phyloP scores from a whole-genome alignment of 169 alveolate genomes.

The Perkinsus marinus region DNA sequence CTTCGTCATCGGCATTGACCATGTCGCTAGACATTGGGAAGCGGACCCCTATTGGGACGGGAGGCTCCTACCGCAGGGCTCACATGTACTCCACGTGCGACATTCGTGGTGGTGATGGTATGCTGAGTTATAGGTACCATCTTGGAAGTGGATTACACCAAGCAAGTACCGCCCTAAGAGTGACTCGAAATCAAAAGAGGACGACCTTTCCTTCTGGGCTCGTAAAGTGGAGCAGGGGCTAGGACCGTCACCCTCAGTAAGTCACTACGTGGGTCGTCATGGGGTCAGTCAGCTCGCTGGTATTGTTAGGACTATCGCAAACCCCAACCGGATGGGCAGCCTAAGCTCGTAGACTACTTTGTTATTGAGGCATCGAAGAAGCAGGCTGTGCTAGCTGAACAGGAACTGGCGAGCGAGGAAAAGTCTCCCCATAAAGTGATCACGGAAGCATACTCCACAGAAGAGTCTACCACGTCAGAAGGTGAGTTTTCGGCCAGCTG shows the following conservation, averaged over 20 bases:
- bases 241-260: not conserved
- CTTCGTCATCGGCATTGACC: not conserved
- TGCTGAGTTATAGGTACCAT: not conserved
- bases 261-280: not conserved
- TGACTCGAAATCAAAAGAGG: not conserved
- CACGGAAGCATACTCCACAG: not conserved
- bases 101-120: not conserved
- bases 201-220: not conserved
- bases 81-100: not conserved
- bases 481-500: not conserved
- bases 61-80: not conserved
- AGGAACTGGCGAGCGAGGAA: not conserved
- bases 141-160: not conserved
- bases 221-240: not conserved
- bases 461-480: not conserved
- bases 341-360: not conserved
- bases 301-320: not conserved
- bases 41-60: not conserved
- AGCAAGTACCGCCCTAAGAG: not conserved
- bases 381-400: not conserved
- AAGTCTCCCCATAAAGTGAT: not conserved
- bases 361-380: not conserved
- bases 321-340: not conserved
- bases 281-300: not conserved
- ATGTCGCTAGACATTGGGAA: not conserved